Evolutionary conservation across 345 rosid species (phyloP), one percentile per base, ranked within the genome.

Genomic region (Pelargonium nanum): DNA sequence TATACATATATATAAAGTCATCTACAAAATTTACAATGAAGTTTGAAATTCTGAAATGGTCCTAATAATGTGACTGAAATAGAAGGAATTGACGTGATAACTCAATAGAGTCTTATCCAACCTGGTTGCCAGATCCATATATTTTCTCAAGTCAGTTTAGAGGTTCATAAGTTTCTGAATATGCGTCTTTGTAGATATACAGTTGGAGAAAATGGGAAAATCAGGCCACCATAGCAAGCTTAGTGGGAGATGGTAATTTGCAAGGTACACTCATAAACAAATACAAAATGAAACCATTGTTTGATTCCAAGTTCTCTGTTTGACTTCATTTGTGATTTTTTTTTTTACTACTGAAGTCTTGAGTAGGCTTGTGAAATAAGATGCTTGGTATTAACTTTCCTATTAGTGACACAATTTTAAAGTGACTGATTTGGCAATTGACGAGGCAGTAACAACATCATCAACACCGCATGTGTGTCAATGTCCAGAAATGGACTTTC

Each of bases 181-280:
- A 57, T 32, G 53, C 8, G 40, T 65, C 55, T 67, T 55, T 48
- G 61, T 74, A 86, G 96, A 89, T 86, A 57, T 89, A 86, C 79
- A 89, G 98, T 65, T 88, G 98, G 96, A 86, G 92, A 69, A 86
- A 86, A 68, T 86, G 95, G 95, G 95, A 91, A 78, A 73, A 76
- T 70, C 87, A 80, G 71, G 79, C 80, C 19, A 83, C 67, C 61
- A 24, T 73, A 62, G 65, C 80, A 19, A 83, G 67, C 59, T 24
- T 73, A 62, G 65, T 69, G 53, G 68, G 79, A 62, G 96, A 86
- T 66, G 84, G 71, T 44, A 77, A 67, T 51, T 58, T 80, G 71
- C 85, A 75, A 75, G 96, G 98, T 86, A 76, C 40, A 60, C 50
- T 12, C 32, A 10, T 23, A 25, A 53, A 56, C 7, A 51, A 21